These are phyloP conservation scores for Backusella sp. DNA, from an alignment of 192 early-diverging fungal genomes.

Conservation along the genomic window DNA sequence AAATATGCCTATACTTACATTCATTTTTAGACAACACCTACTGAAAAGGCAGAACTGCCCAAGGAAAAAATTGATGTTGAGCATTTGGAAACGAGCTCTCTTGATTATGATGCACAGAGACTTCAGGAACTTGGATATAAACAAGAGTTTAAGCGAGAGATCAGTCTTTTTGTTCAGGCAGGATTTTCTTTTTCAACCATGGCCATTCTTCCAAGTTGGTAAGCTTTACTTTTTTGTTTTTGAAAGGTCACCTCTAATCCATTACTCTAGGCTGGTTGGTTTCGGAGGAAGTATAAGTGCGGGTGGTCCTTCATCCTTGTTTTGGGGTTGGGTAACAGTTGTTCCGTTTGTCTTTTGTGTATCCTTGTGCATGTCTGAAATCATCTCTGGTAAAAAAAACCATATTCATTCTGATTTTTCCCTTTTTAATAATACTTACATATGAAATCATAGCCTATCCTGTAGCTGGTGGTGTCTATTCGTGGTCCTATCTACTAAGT, in stretches of 20 bases:
- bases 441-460: slow-evolving; percentile 16
- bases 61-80: not conserved
- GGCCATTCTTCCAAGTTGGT: slow-evolving; percentile 41
- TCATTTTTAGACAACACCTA: not conserved
- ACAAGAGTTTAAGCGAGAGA: slow-evolving; percentile 47
- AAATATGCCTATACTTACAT: not conserved
- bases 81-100: not conserved
- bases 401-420: no score
- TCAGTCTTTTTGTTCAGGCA: slow-evolving; percentile 43
- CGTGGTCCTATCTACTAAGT: slow-evolving; percentile 19
- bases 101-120: slow-evolving; percentile 37
- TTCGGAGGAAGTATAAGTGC: slow-evolving; percentile 8
- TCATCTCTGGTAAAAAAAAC: slow-evolving; percentile 33
- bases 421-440: not conserved
- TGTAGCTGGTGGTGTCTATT: slow-evolving; percentile 31
- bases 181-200: slow-evolving; percentile 48
- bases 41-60: not conserved
- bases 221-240: no score
- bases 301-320: slow-evolving; percentile 11
- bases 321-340: slow-evolving; percentile 33
- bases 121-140: slow-evolving; percentile 51
- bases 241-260: not conserved
- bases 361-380: slow-evolving; percentile 46
- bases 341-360: slow-evolving; percentile 44
- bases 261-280: slow-evolving; percentile 2